Evolutionary conservation across 805 yeast species (phyloP).

Genomic region (Zygotorulaspora florentina): DNA sequence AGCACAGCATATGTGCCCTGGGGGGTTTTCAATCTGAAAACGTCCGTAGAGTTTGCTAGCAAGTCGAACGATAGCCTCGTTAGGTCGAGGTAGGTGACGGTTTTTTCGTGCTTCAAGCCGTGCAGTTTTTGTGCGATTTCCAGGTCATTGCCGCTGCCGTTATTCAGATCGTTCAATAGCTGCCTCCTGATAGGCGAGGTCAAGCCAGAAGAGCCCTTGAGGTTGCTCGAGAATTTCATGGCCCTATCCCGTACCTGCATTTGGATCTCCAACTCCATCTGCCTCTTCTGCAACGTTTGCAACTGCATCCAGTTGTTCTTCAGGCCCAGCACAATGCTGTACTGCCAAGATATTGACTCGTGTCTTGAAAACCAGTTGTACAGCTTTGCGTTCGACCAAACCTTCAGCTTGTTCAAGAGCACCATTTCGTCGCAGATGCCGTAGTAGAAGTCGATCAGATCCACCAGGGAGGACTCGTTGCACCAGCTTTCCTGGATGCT

Average conservation of each 20-base stretch:
- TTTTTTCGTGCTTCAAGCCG: constrained; percentile 36
- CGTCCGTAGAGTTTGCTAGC: constrained; percentile 44
- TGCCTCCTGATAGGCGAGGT: constrained; percentile 30
- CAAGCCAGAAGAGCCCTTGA: constrained; percentile 42
- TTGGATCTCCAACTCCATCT: constrained; percentile 51
- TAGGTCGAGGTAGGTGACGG: constrained; percentile 39
- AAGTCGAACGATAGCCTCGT: constrained; percentile 44
- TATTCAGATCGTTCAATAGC: constrained; percentile 28
- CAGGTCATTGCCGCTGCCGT: constrained; percentile 11
- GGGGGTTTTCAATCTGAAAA: constrained; percentile 40
- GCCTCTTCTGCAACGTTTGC: constrained; percentile 42
- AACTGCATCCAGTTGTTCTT: constrained; percentile 47
- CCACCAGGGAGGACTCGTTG: constrained; percentile 46
- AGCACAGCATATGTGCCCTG: constrained; percentile 30
- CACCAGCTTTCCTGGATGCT: constrained; percentile 34
- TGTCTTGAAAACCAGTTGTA: constrained; percentile 45
- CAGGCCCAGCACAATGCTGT: constrained; percentile 54
- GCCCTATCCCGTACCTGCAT: constrained; percentile 49
- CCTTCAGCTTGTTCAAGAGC: constrained; percentile 47
- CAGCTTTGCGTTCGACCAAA: constrained; percentile 26
- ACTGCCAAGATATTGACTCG: constrained; percentile 66
- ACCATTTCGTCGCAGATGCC: constrained; percentile 61
- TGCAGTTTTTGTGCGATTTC: constrained; percentile 30
- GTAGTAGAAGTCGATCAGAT: constrained; percentile 56
- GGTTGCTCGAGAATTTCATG: constrained; percentile 16